A percentile compares a stretch with the other conserved stretches of the same genome.
These are phyloP conservation scores for Petunia axillaris DNA, from an alignment of 257 asterid species.

Conservation along the genomic window DNA sequence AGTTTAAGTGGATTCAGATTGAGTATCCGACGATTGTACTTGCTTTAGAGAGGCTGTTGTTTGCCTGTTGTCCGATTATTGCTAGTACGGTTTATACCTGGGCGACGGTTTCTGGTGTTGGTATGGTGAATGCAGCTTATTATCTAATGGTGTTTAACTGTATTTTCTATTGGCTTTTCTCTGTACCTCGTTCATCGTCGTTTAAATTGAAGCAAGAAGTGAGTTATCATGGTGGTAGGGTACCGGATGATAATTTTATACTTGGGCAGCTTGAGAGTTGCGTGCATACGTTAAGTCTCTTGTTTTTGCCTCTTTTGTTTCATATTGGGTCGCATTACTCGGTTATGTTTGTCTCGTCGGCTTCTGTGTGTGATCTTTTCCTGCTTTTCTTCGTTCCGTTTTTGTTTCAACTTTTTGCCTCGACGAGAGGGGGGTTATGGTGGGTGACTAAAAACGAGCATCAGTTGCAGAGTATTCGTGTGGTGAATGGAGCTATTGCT, in stretches of 20 bases:
- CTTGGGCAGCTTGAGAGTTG: conserved; percentile 93
- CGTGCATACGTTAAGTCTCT: conserved; percentile 76
- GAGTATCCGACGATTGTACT: conserved; percentile 89
- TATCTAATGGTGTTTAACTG: conserved; percentile 87
- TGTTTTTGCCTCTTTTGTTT: conserved; percentile 74
- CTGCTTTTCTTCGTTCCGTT: conserved; percentile 89
- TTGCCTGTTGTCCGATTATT: conserved; percentile 78
- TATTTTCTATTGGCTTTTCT: conserved; percentile 92
- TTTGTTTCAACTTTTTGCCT: conserved; percentile 87
- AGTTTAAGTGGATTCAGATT: conserved; percentile 96
- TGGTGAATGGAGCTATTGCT: conserved; percentile 88
- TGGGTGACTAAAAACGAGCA: conserved; percentile 89
- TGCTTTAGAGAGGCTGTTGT: conserved; percentile 84
- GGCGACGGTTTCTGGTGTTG: conserved; percentile 95
- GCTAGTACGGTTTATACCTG: conserved; percentile 82
- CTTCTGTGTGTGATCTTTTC: conserved; percentile 71
- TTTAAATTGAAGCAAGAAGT: conserved; percentile 74
- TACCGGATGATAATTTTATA: conserved; percentile 68
- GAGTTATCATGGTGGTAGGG: conserved; percentile 82
- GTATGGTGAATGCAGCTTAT: conserved; percentile 83
- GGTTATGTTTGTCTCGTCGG: conserved; percentile 65
- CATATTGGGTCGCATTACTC: conserved; percentile 80
- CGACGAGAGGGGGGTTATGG: conserved; percentile 95
- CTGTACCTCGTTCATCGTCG: conserved; percentile 79
- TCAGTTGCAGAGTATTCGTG: conserved; percentile 77